Evolutionary conservation across 23 red algal species (phyloP).

Genomic region (Chondrus crispus): DNA sequence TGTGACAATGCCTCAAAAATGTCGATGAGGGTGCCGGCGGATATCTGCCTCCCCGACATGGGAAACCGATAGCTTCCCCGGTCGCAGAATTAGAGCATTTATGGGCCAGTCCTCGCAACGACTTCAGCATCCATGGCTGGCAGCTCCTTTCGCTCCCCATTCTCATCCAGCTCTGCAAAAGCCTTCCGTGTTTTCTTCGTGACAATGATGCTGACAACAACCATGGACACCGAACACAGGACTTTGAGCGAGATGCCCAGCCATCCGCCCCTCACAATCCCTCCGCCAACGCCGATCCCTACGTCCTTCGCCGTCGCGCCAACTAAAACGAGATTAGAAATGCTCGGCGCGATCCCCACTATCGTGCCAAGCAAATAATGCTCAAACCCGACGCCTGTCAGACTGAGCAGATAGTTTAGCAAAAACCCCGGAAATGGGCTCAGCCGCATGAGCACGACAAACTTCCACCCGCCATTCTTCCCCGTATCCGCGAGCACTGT

Average conservation of each 20-base stretch:
- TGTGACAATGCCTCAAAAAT: too few relatives aligned
- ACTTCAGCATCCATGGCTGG: too few relatives aligned
- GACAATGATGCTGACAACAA: conserved; percentile 4
- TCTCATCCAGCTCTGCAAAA: neutral
- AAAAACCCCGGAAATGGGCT: conserved; percentile 70
- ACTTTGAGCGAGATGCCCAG: neutral
- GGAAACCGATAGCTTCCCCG: too few relatives aligned
- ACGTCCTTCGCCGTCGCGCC: conserved; percentile 39
- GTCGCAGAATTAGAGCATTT: too few relatives aligned
- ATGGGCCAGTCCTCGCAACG: too few relatives aligned
- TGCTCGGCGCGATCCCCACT: conserved; percentile 53
- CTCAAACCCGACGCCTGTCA: conserved; percentile 39
- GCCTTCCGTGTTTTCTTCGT: neutral
- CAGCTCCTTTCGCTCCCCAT: too few relatives aligned
- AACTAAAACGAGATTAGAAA: conserved; percentile 48
- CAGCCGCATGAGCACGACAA: conserved; percentile 57
- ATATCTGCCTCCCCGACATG: too few relatives aligned
- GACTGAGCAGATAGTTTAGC: conserved; percentile 62
- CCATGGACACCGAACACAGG: conserved; percentile 23
- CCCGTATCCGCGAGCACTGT: conserved; percentile 5
- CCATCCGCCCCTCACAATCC: neutral
- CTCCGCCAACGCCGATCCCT: conserved; percentile 15
- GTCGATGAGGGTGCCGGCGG: too few relatives aligned
- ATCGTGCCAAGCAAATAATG: conserved; percentile 37
- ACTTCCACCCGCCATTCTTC: conserved; percentile 49